Evolutionary conservation across 2,329 filamentous ascomycete genomes (phyloP).

Genomic region (Scedosporium dehoogii): DNA sequence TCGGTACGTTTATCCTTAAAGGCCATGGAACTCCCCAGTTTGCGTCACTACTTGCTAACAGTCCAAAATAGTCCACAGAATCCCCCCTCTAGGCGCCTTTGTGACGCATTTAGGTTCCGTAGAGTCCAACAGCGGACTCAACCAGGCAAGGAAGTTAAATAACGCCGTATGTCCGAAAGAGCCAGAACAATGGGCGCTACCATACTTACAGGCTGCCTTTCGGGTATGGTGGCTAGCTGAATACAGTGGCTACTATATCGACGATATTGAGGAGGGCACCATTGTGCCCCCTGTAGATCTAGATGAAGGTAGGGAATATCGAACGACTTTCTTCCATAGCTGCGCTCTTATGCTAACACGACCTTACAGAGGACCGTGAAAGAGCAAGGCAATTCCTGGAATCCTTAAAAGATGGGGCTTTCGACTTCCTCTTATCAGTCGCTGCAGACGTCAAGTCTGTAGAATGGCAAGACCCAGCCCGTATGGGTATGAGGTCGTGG

Average conservation of each 20-base stretch:
- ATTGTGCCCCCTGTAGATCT: conserved; percentile 52
- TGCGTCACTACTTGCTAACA: not conserved
- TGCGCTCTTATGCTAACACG: conserved; percentile 8
- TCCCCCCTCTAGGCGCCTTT: conserved; percentile 69
- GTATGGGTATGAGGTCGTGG: conserved; percentile 71
- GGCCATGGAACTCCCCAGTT: conserved; percentile 7
- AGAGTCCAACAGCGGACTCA: conserved; percentile 57
- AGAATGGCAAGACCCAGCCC: conserved; percentile 81
- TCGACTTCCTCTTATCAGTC: conserved; percentile 83
- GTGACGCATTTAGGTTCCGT: conserved; percentile 71
- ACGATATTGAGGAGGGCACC: conserved; percentile 52
- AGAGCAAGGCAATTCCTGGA: conserved; percentile 66
- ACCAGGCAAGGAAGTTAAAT: conserved; percentile 62
- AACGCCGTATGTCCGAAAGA: conserved; percentile 57
- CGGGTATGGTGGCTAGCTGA: conserved; percentile 84
- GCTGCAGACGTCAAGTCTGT: conserved; percentile 71
- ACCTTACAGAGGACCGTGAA: conserved; percentile 53
- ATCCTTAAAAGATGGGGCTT: conserved; percentile 75
- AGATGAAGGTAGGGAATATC: conserved; percentile 32
- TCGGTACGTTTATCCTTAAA: conserved; percentile 28
- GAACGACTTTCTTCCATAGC: not conserved
- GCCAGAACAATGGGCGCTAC: conserved; percentile 59
- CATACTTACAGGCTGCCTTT: conserved; percentile 69
- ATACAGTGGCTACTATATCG: conserved; percentile 82
- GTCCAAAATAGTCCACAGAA: conserved; percentile 54